phyloP scores from a whole-genome alignment of 2,329 filamentous ascomycete species.

The Rhynchosporium agropyri region DNA sequence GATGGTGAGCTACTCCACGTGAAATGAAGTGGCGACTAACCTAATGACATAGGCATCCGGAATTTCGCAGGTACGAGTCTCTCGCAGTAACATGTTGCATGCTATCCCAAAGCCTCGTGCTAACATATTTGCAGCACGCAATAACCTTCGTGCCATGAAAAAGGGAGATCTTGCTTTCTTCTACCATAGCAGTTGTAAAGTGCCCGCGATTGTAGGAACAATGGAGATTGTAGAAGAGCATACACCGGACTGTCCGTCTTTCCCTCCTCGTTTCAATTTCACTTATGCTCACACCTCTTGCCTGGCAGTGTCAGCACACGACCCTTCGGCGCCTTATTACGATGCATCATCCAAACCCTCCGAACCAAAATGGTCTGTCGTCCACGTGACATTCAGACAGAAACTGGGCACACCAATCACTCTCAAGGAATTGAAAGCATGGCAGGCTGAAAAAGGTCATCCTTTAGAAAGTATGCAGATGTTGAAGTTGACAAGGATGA shows the following conservation, averaged over 20 bases:
- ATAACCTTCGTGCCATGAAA: slow-evolving; percentile 90
- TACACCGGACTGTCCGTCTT: slow-evolving; percentile 68
- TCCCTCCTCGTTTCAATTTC: slow-evolving; percentile 11
- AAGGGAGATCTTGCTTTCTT: slow-evolving; percentile 93
- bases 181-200: slow-evolving; percentile 93
- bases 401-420: slow-evolving; percentile 76
- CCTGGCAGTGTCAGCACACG: slow-evolving; percentile 57
- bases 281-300: slow-evolving; percentile 14
- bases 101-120: background rate
- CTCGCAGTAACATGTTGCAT: background rate
- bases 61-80: slow-evolving; percentile 49
- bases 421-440: slow-evolving; percentile 70
- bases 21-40: slow-evolving; percentile 2
- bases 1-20: slow-evolving; percentile 62
- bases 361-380: slow-evolving; percentile 82
- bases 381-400: slow-evolving; percentile 83
- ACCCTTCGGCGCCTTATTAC: slow-evolving; percentile 77
- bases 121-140: slow-evolving; percentile 60
- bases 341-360: slow-evolving; percentile 72
- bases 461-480: slow-evolving; percentile 78
- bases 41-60: slow-evolving; percentile 47
- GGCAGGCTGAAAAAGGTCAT: slow-evolving; percentile 55
- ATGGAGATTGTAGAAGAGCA: slow-evolving; percentile 90
- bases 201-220: slow-evolving; percentile 81
- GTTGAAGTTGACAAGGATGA: slow-evolving; percentile 79